Conservation (phyloP, 2,329 filamentous ascomycete genomes). For the Colletotrichum tofieldiae region DNA sequence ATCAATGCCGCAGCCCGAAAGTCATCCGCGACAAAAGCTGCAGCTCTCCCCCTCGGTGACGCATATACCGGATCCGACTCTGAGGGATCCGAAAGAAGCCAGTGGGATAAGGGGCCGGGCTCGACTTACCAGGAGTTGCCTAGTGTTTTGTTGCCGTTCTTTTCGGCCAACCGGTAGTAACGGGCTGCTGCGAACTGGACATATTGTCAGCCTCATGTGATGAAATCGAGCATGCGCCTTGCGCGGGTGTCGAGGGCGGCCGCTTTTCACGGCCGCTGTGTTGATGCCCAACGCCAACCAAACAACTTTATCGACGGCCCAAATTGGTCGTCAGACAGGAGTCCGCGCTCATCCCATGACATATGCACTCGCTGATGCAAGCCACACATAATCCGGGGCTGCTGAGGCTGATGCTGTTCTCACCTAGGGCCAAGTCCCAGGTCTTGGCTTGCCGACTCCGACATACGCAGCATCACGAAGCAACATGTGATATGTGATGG, state of each 20-base stretch:
- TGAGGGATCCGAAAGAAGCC: conserved; percentile 35
- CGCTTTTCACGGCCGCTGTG: conserved; percentile 47
- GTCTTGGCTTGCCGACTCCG: conserved; percentile 6
- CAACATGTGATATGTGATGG: conserved; percentile 47
- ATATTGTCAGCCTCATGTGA: conserved; percentile 68
- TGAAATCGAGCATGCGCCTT: conserved; percentile 35
- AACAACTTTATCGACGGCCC: conserved; percentile 10
- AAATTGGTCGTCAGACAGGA: neutral
- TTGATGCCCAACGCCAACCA: conserved; percentile 59
- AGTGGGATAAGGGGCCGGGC: conserved; percentile 43
- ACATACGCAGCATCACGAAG: conserved; percentile 33
- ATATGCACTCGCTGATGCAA: conserved; percentile 18
- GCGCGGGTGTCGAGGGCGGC: conserved; percentile 31
- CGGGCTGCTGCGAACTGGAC: conserved; percentile 83
- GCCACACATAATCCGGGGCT: conserved; percentile 18
- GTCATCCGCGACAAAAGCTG: conserved; percentile 51
- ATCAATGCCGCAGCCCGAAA: conserved; percentile 48
- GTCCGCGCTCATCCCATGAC: conserved; percentile 40
- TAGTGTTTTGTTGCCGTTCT: conserved; percentile 89
- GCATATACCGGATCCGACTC: conserved; percentile 18
- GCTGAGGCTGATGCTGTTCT: conserved; percentile 33
- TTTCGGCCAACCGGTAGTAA: conserved; percentile 93
- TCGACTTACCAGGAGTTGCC: conserved; percentile 92
- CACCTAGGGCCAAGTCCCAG: conserved; percentile 8
- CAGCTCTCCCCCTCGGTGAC: conserved; percentile 20